Evolutionary conservation across 176 grass and related monocot genomes (phyloP), one percentile per base, ranked within the genome.

Genomic region (Zea mays): DNA sequence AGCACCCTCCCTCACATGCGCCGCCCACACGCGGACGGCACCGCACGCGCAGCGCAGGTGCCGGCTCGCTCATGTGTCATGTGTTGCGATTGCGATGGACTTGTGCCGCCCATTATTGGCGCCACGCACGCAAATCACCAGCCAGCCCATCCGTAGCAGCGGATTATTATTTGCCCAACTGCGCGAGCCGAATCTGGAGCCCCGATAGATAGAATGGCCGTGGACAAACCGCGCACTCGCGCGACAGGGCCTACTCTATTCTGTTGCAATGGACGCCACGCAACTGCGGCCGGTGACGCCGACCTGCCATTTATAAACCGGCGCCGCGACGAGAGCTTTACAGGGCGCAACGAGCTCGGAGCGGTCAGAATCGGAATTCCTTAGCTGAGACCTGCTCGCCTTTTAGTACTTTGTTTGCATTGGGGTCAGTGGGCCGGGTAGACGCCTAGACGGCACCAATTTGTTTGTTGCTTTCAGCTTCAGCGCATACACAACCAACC

Each of bases 151-250:
- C 17, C 5, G 5, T n/a, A 10, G 6, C 57, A 11, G 39, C 15
- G 61, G 41, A 39, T 37, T 38, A 19, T 75, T 10, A 43, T 52
- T 42, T 78, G 49, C 72, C 56, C 16, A 34, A 27, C 39, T 58
- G 61, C n/a, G 35, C 0, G 60, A 38, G 62, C 52, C 60, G 80
- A 49, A 62, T 65, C 61, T 0, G 67, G 54, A 45, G 35, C 62
- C 62, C 75, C 63, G 81, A 54, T 67, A 61, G 81, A 54, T 67
- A 61, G 44, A 88, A 84, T 84, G 86, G 64, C 63, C 46, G 46
- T 76, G 42, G 70, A 75, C 86, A 88, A 75, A 88, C 42, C 76
- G 71, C 76, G 81, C 86, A 88, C 76, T 84, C 14, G 76, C 63
- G 81, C 50, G 86, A 88, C 86, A 88, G 70, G 33, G 9, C 58